Evolutionary conservation across 352 stramenopile species (phyloP), one percentile per base, ranked within the genome.

Genomic region (Pythium guiyangense): DNA sequence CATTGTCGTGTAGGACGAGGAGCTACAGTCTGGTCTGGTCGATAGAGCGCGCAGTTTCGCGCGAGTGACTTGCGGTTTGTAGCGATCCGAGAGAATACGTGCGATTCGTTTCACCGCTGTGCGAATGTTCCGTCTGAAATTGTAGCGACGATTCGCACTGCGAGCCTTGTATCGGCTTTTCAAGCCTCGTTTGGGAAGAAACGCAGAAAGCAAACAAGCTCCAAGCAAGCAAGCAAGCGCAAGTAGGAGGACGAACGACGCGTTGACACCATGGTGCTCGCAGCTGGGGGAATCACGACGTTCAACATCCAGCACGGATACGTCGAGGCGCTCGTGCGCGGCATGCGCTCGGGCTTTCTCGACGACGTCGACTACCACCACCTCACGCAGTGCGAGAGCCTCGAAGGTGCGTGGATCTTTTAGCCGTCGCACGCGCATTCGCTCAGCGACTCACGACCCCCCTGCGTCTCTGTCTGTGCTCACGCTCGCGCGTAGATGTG

Each of bases 261-360:
- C 39, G n/a, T 22, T 45, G 15, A 45, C 11, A 61, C 57, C 20
- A 87, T 86, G 76, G 75, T 86, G 49, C 57, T 75, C 37, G 49
- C 74, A n/a, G 79, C 93, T 45, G 96, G 96, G 34, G 85, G 92
- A 59, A 92, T 99, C 67, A 72, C 82, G 57, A 96, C 84, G 39
- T 99, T 98, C 77, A 99, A 99, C 77, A 97, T 99, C 62, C 85
- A 98, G 62, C 92, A 99, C 82, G 97, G 96, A 52, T 99, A 99
- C 75, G 71, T 96, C 39, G 97, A 99, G 69, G 96, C 92, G 11
- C 77, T 99, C 50, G 87, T 99, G 60, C 94, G 97, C 50, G 97
- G 97, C 53, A 98, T 98, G 77, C 90, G 96, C 64, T 93, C 77
- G 26, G 85, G 84, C 43, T 95, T 94, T 59, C 69, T 96, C 46